Evolutionary conservation across 2,329 filamentous ascomycete species (phyloP), one percentile per base, ranked within the genome.

Genomic region (Aspergillus quadricinctus): DNA sequence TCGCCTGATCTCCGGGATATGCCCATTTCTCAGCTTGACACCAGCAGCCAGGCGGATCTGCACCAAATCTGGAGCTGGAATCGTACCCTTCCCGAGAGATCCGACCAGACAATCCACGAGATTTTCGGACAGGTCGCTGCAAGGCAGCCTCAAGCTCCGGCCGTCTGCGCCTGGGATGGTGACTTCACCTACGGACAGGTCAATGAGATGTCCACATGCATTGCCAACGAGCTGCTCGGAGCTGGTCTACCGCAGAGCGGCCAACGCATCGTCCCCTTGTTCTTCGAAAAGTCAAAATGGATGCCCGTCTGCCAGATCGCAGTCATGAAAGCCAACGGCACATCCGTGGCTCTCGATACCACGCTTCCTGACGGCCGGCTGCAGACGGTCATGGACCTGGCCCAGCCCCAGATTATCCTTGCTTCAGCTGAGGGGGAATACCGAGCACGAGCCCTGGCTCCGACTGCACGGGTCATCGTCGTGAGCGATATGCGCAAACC

Each of bases 71-170:
- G 7, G n/a, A 9, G 28, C 1, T 51, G 48, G 46, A 57, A 54
- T 49, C 19, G 19, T 7, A 8, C 17, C 9, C 1, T 51, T 11
- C 51, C 51, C 7, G 19, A 6, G 21, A 5, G 2, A 21, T 10
- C 21, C 11, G 17, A 54, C 6, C 2, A n/a, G n/a, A 54, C 48
- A 37, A 17, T 56, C 67, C 11, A 68, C 73, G 4, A 59, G 64
- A 14, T 68, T 66, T 23, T 65, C 6, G 67, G 23, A 67, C 67
- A n/a, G 72, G 74, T 25, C 64, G 75, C 25, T 68, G 73, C 5
- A 75, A 70, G 4, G 68, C 28, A 59, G 64, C 50, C 64, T 58
- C 10, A 59, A 60, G 48, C 49, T 10, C 23, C 27, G 4, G 61
- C 61, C 1, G 52, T 62, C 9, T 54, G 7, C 19, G 48, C 61